These are phyloP conservation scores for Alternaria longipes DNA, from an alignment of 2,329 filamentous ascomycete genomes.

Conservation along the genomic window DNA sequence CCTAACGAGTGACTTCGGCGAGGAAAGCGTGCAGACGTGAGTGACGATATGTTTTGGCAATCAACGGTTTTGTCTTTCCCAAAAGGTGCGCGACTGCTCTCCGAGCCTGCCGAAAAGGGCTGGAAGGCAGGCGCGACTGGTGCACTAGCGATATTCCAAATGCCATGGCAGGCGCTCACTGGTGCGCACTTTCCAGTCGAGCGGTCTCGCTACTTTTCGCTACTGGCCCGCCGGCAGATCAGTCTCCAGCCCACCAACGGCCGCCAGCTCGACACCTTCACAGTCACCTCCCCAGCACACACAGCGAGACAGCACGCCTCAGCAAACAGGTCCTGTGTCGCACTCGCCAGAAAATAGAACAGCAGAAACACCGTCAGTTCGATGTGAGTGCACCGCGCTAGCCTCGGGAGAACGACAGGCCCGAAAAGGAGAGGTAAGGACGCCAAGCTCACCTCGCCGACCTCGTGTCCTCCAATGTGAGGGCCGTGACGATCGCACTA, in stretches of 20 bases:
- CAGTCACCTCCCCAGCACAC: neutral
- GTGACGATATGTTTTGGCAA: conserved; percentile 12
- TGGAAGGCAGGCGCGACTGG: conserved; percentile 5
- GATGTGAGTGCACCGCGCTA: conserved; percentile 21
- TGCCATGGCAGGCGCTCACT: conserved; percentile 24
- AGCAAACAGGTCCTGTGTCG: conserved; percentile 16
- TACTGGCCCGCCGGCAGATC: conserved; percentile 33
- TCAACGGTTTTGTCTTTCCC: conserved; percentile 24
- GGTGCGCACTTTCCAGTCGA: conserved; percentile 23
- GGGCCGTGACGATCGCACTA: conserved; percentile 45
- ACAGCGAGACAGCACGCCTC: conserved; percentile 4
- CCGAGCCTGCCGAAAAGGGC: conserved; percentile 20
- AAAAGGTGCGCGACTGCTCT: conserved; percentile 23
- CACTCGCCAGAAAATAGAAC: conserved; percentile 9
- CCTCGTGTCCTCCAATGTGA: conserved; percentile 40
- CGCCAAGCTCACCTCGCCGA: conserved; percentile 50
- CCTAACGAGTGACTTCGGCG: conserved; percentile 10
- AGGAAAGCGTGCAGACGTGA: neutral
- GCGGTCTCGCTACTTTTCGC: conserved; percentile 23
- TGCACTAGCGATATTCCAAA: conserved; percentile 32
- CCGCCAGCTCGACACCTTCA: conserved; percentile 11
- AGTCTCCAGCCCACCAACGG: conserved; percentile 25
- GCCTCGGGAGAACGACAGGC: conserved; percentile 35
- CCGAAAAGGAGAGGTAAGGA: conserved; percentile 36
- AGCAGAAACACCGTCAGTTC: conserved; percentile 19